A percentile compares a stretch with the other conserved stretches of the same genome.
phyloP scores from a whole-genome alignment of 2,329 filamentous ascomycete species.

The Didymella segeticola region DNA sequence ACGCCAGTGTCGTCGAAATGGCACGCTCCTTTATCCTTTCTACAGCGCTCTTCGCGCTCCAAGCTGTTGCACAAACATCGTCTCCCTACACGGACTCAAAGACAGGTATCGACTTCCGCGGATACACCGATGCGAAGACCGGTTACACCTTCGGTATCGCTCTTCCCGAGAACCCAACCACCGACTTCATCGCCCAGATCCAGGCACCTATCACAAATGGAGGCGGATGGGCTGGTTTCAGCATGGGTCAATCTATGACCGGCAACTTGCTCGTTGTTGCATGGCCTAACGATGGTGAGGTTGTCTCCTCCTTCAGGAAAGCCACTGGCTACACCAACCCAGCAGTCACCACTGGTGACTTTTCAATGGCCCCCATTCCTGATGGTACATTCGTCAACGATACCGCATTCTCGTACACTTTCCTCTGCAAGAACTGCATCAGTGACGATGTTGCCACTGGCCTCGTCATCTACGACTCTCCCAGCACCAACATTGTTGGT shows the following conservation, averaged over 20 bases:
- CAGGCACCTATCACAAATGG: constrained; percentile 52
- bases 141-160: constrained; percentile 60
- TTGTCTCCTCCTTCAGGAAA: constrained; percentile 56
- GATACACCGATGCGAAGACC: constrained; percentile 38
- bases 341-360: constrained; percentile 51
- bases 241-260: constrained; percentile 58
- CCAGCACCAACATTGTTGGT: constrained; percentile 36
- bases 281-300: constrained; percentile 59
- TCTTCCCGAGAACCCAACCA: constrained; percentile 56
- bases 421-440: constrained; percentile 56
- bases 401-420: constrained; percentile 63
- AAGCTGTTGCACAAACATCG: constrained; percentile 35
- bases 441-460: constrained; percentile 28
- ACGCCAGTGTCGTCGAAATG: constrained; percentile 27
- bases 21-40: constrained; percentile 37
- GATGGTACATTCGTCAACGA: constrained; percentile 61
- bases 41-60: constrained; percentile 34
- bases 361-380: constrained; percentile 55
- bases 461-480: constrained; percentile 33
- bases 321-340: constrained; percentile 59
- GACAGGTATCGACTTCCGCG: constrained; percentile 45
- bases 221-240: constrained; percentile 60
- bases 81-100: constrained; percentile 40
- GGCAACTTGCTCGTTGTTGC: constrained; percentile 59
- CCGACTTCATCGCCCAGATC: constrained; percentile 64